Conservation (phyloP, 2,329 filamentous ascomycete species). For the Fusarium nematophilum region DNA sequence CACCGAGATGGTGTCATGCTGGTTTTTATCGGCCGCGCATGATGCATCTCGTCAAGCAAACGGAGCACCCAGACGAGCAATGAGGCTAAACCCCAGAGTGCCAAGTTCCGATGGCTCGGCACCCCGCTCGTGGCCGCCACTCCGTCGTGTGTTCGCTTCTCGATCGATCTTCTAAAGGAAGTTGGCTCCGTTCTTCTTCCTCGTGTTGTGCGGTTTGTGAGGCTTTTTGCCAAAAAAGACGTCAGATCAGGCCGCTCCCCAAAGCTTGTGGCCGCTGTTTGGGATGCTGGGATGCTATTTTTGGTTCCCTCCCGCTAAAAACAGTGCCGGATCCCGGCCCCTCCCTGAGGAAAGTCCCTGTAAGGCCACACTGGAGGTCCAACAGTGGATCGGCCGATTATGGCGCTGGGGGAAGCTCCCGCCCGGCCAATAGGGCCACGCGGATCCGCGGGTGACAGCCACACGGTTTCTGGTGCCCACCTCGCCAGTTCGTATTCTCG, state of each 20-base stretch:
- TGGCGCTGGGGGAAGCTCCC: constrained; percentile 8
- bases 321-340: constrained; percentile 12
- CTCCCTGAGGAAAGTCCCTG: constrained; percentile 12
- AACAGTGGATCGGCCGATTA: constrained; percentile 28
- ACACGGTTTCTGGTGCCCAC: constrained; percentile 39
- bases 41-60: not conserved
- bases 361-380: constrained; percentile 11
- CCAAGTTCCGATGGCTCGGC: not conserved
- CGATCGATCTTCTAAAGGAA: constrained; percentile 9
- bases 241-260: constrained; percentile 8
- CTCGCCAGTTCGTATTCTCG: constrained; percentile 44
- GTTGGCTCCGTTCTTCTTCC: constrained; percentile 29
- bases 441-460: constrained; percentile 34
- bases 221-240: constrained; percentile 1
- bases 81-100: constrained; percentile 31
- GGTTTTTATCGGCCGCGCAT: not conserved
- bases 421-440: constrained; percentile 30
- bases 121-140: not conserved
- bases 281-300: constrained; percentile 24
- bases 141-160: constrained; percentile 28
- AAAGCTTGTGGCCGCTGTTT: not conserved
- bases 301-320: constrained; percentile 21
- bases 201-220: constrained; percentile 21
- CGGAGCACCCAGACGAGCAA: constrained; percentile 9
- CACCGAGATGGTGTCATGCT: constrained; percentile 5